Base-by-base conservation (phyloP, 2,329 filamentous ascomycete genomes). In the Chaetomium olivaceum region DNA sequence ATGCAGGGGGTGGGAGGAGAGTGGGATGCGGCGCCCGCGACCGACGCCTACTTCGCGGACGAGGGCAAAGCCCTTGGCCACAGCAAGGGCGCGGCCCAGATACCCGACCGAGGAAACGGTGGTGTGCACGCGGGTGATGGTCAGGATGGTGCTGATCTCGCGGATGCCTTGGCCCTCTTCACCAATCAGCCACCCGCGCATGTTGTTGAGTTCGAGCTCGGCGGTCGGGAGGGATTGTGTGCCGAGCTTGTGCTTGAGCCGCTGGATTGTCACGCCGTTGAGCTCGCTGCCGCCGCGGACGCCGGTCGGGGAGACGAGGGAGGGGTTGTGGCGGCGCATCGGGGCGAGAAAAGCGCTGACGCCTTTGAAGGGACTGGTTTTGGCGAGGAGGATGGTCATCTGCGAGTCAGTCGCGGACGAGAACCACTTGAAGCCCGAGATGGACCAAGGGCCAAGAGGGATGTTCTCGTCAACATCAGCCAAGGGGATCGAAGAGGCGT, bases 391-490 rank as follows among this genome's bases (percentile, higher is more conserved):
- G 4, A 92, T 78, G 0, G 85, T 80, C 82, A 90, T 87, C 57
- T 87, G 80, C 0, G 84, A 83, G 73, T 90, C 88, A 0, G 87
- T 90, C 0, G 88, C 88, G 3, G 82, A 87, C 48, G 85, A 88
- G 76, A 91, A 90, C 83, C 88, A 91, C 72, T 91, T 91, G 80
- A 91, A 91, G 0, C 89, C 89, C 39, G 80, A 81, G 66, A 91
- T 82, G 6, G 75, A 77, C 83, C 85, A 89, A 0, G 85, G 84
- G 0, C 87, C 87, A 0, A 89, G 73, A 0, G 79, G 78, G 1
- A 75, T 69, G 14, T 61, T 73, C 61, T 73, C 76, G 11, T 72
- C 63, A 29, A 69, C 69, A 60, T 65, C 64, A 11, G 71, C 71
- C n/a, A 78, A 71, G 61, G 70, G 76, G 31, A 59, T 43, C 61